These are phyloP conservation scores for Starmerella stigmatis DNA, from an alignment of 805 yeast species.

Conservation along the genomic window DNA sequence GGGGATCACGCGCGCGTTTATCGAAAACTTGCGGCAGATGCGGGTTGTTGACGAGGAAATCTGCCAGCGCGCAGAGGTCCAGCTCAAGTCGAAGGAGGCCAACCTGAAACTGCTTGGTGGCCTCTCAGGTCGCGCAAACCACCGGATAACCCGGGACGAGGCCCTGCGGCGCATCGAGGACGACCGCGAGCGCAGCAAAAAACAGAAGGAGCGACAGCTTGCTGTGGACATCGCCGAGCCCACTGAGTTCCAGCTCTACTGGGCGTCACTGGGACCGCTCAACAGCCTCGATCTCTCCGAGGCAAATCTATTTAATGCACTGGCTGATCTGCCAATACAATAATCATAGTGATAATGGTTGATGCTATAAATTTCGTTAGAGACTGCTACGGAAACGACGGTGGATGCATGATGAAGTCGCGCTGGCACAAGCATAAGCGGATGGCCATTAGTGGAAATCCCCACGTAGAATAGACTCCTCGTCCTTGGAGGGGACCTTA, in stretches of 20 bases:
- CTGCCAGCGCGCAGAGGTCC: not conserved
- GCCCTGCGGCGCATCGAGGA: constrained; percentile 76
- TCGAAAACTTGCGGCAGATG: constrained; percentile 11
- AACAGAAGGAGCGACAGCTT: constrained; percentile 75
- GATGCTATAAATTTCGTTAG: not conserved
- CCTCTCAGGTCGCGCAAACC: not conserved
- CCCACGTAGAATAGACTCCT: constrained; percentile 18
- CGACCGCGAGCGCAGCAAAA: constrained; percentile 78
- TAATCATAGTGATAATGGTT: not conserved
- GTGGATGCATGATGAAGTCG: too few species aligned
- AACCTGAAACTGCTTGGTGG: constrained; percentile 1
- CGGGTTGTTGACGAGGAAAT: constrained; percentile 2
- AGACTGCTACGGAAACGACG: not conserved
- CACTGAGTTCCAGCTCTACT: constrained; percentile 41
- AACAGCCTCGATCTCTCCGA: not conserved
- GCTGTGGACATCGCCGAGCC: constrained; percentile 41
- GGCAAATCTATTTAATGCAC: not conserved
- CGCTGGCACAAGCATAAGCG: not conserved
- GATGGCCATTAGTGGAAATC: constrained; percentile 3
- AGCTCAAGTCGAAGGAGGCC: constrained; percentile 7
- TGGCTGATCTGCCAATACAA: constrained; percentile 1
- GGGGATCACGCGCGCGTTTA: constrained; percentile 17
- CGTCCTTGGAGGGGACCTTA: constrained; percentile 15
- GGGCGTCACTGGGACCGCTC: constrained; percentile 27
- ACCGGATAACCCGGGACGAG: constrained; percentile 37